Percentiles rank a stretch among this genome's conserved stretches.
Evolutionary conservation across 225 moss, liverwort and hornwort species (phyloP).

Genomic region (Marchantia polymorpha): DNA sequence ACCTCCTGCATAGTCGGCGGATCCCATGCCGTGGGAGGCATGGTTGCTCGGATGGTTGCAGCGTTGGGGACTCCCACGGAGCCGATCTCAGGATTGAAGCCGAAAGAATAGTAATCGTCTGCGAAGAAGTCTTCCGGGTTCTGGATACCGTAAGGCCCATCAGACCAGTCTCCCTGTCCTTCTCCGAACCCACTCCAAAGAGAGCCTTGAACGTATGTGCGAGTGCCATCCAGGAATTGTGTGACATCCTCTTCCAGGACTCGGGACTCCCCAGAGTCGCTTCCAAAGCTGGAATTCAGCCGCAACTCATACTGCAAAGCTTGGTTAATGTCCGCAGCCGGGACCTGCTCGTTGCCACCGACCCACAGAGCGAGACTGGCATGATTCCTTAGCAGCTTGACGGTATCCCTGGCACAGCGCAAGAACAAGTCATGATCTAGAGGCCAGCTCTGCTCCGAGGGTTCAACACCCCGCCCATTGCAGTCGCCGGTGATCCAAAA

Average conservation of each 20-base stretch:
- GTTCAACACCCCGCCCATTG: slow-evolving; percentile 76
- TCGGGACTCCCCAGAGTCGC: neutral
- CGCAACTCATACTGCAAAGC: slow-evolving; percentile 45
- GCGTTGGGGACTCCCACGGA: slow-evolving; percentile 84
- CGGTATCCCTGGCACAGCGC: slow-evolving; percentile 77
- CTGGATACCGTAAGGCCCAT: slow-evolving; percentile 87
- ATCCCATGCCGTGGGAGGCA: slow-evolving; percentile 89
- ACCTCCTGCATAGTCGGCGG: slow-evolving; percentile 46
- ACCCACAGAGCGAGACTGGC: slow-evolving; percentile 93
- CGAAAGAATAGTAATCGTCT: slow-evolving; percentile 61
- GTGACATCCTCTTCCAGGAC: slow-evolving; percentile 47
- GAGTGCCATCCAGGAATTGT: slow-evolving; percentile 69
- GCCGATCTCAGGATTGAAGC: slow-evolving; percentile 95
- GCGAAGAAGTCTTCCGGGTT: slow-evolving; percentile 70
- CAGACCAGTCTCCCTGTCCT: slow-evolving; percentile 70
- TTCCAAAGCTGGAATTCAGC: slow-evolving; percentile 36
- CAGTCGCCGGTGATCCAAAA: slow-evolving; percentile 99
- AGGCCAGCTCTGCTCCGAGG: slow-evolving; percentile 86
- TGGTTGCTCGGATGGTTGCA: slow-evolving; percentile 83
- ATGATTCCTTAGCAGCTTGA: slow-evolving; percentile 90
- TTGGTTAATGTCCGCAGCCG: slow-evolving; percentile 73
- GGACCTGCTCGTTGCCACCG: slow-evolving; percentile 91
- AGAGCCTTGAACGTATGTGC: slow-evolving; percentile 82
- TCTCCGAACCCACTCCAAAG: slow-evolving; percentile 90
- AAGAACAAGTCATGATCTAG: slow-evolving; percentile 85